phyloP scores from a whole-genome alignment of 2,329 filamentous ascomycete species.

The Clarireedia hainanense region DNA sequence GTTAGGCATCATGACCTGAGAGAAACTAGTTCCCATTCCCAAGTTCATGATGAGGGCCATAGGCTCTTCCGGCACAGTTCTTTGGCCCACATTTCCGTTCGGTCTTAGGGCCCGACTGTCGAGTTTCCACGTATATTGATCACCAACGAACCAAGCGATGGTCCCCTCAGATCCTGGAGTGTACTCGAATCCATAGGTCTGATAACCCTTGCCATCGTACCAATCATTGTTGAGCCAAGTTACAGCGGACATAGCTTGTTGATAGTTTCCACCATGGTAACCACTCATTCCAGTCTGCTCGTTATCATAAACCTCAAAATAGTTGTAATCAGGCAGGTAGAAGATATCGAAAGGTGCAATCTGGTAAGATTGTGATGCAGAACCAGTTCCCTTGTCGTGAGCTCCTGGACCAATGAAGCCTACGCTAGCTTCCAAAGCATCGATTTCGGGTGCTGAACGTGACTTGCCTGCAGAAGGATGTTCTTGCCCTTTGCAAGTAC shows the following conservation, averaged over 20 bases:
- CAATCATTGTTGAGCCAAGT: constrained; percentile 57
- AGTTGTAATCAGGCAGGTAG: constrained; percentile 60
- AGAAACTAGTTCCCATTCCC: constrained; percentile 62
- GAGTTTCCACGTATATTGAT: constrained; percentile 56
- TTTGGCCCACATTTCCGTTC: constrained; percentile 62
- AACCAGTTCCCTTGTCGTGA: constrained; percentile 36
- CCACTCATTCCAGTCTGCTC: constrained; percentile 47
- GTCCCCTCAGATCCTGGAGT: constrained; percentile 49
- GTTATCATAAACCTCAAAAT: constrained; percentile 56
- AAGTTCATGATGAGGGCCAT: constrained; percentile 62
- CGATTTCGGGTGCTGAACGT: constrained; percentile 62
- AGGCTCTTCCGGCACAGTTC: constrained; percentile 58
- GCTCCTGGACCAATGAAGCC: constrained; percentile 28
- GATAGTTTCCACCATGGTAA: constrained; percentile 54
- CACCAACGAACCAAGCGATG: constrained; percentile 62
- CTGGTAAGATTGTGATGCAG: constrained; percentile 59
- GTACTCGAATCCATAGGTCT: constrained; percentile 57
- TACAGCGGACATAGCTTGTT: constrained; percentile 54
- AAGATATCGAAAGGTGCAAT: constrained; percentile 63
- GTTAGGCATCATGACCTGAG: constrained; percentile 49
- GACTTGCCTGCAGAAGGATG: constrained; percentile 59
- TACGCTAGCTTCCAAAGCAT: constrained; percentile 61
- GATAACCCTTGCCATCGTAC: constrained; percentile 58
- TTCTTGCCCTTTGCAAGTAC: constrained; percentile 55
- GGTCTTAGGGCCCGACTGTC: constrained; percentile 51